Conservation (phyloP, 2,329 filamentous ascomycete genomes). For the Aspergillus hortae region DNA sequence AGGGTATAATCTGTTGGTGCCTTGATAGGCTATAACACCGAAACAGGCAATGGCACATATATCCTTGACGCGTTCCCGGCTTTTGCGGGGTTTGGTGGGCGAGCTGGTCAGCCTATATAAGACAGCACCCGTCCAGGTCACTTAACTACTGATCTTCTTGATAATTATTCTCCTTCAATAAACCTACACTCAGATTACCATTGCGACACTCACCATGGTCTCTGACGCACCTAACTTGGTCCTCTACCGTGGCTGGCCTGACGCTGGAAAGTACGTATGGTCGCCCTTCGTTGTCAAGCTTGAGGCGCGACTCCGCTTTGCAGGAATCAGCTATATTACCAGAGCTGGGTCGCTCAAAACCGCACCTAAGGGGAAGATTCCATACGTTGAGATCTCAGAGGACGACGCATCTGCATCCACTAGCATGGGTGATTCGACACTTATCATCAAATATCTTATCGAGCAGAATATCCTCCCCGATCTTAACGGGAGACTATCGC, state of each 20-base stretch:
- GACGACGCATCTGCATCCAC: neutral
- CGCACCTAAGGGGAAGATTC: slow-evolving; percentile 58
- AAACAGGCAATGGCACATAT: too few species aligned
- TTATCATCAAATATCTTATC: slow-evolving; percentile 52
- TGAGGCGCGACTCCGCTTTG: slow-evolving; percentile 59
- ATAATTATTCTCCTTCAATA: too few species aligned
- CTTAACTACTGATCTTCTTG: too few species aligned
- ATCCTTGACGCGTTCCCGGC: too few species aligned
- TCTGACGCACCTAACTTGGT: slow-evolving; percentile 20
- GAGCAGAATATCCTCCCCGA: slow-evolving; percentile 44
- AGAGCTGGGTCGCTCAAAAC: slow-evolving; percentile 44
- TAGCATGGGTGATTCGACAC: slow-evolving; percentile 49
- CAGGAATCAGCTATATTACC: slow-evolving; percentile 45
- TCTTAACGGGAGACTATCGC: slow-evolving; percentile 45
- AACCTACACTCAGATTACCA: too few species aligned
- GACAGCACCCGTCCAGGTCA: too few species aligned
- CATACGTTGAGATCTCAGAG: slow-evolving; percentile 47
- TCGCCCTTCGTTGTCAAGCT: slow-evolving; percentile 63
- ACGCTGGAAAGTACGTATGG: slow-evolving; percentile 48
- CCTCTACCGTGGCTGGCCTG: slow-evolving; percentile 51
- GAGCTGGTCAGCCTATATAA: too few species aligned
- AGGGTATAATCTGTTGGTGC: too few species aligned
- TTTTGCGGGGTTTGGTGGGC: too few species aligned
- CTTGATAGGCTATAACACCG: too few species aligned
- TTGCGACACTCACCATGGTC: neutral